Conservation (phyloP, 345 rosid genomes). For the Passiflora organensis region DNA sequence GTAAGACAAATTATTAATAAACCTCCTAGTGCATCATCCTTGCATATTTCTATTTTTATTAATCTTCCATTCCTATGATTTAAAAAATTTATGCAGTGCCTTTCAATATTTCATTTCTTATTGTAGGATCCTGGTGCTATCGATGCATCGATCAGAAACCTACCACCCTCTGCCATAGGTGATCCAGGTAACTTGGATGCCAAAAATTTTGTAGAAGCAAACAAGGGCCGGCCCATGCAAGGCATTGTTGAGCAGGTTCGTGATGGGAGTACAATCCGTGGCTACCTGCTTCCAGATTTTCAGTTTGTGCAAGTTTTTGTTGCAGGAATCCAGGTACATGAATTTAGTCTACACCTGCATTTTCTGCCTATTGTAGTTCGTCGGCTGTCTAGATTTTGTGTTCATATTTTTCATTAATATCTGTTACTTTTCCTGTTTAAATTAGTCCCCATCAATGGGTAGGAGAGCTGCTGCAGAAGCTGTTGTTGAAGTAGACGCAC, state of each 20-base stretch:
- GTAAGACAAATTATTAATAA: no score
- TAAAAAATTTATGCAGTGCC: background rate
- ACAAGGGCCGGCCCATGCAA: conserved; percentile 83
- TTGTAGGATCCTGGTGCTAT: conserved; percentile 72
- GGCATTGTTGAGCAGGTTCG: conserved; percentile 94
- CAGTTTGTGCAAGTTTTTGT: conserved; percentile 94
- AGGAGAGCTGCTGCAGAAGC: conserved; percentile 55
- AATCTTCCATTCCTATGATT: no score
- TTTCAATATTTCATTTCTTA: conserved; percentile 5
- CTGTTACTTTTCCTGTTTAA: conserved; percentile 9
- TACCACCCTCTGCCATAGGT: conserved; percentile 96
- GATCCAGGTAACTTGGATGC: conserved; percentile 79
- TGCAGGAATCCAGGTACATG: conserved; percentile 87
- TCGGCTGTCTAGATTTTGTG: background rate
- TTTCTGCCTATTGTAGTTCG: background rate
- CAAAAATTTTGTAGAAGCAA: conserved; percentile 66
- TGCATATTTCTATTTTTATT: no score
- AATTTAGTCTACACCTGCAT: background rate
- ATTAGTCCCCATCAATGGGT: conserved; percentile 89
- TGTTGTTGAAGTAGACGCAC: conserved; percentile 36
- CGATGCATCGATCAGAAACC: conserved; percentile 70
- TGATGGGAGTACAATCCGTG: conserved; percentile 87
- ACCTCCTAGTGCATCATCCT: no score
- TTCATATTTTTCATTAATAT: conserved; percentile 2
- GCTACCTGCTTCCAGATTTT: conserved; percentile 91